Evolutionary conservation across 805 yeast species (phyloP), one percentile per base, ranked within the genome.

Genomic region (Yarrowia sp.): DNA sequence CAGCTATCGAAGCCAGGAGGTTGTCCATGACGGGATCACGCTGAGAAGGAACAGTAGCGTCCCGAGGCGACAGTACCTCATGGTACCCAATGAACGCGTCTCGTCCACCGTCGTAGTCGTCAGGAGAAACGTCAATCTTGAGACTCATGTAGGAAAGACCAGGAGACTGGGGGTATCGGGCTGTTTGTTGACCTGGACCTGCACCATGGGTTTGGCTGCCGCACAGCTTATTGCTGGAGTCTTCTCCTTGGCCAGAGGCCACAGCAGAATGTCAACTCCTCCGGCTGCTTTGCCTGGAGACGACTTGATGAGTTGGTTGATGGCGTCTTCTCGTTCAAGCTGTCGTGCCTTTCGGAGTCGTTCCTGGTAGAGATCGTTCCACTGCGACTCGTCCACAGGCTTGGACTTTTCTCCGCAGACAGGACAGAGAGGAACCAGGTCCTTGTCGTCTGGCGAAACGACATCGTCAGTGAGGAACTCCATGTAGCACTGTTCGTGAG

Each of bases 171-270:
- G 61, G 9, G 30, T 24, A 11, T 12, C 33, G 11, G 19, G 19
- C 17, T 22, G 26, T 2, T 17, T 26, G 6, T 36, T 24, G 19
- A 28, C 35, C 10, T 28, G 22, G 0, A 38, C 40, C 4, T 35
- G n/a, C 7, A 54, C 61, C 19, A 36, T 28, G 4, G 61, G 61
- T 12, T 17, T 11, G 14, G 38, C 61, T 2, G 46, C 10, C 6
- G 61, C 8, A 12, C 33, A 28, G 14, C 14, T 7, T 16, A 14
- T 17, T 8, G 61, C 61, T 12, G 33, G 61, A 5, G 44, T 36
- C 46, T 54, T 54, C 26, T 54, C 61, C 17, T 54, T 54, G 3
- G 61, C 61, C 17, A 54, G 26, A 21, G 61, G 61, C 61, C 61
- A 54, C 19, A 36, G 35, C 22, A 54, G 35, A 38, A 54, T 36